Evolutionary conservation across 2,329 filamentous ascomycete genomes (phyloP), one percentile per base, ranked within the genome.

Genomic region (Xylogone sp.): DNA sequence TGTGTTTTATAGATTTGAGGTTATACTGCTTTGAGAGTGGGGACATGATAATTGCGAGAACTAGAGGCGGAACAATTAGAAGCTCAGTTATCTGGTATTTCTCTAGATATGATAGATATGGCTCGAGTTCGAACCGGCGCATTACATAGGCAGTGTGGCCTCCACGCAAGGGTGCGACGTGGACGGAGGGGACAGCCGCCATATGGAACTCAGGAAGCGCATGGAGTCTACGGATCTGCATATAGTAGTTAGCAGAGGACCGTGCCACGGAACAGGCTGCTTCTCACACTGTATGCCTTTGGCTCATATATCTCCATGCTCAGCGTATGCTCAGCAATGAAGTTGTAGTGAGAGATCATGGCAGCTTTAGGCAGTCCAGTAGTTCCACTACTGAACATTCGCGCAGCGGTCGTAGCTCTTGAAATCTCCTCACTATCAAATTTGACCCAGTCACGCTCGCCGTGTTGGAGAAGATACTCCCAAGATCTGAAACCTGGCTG

Each of bases 141-240:
- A 95, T 91, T 53, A 93, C 74, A 67, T 92, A 94, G 10, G 88
- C 79, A 1, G 85, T 83, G 1, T 82, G 70, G 21, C 75, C 72
- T 45, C 77, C 66, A 5, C 84, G 84, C 71, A 94, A 88, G 13
- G 79, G 83, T 64, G 81, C 84, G 10, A 83, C 83, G 63, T 89
- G 86, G 60, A 87, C 90, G 69, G 90, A 81, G 0, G 90, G 90
- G 21, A 94, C 71, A 65, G 91, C 88, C 63, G 83, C 84, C 10
- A 93, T 68, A 60, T 80, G 77, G 59, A 81, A 81, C 62, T 77
- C 73, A 16, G 76, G 77, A 21, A 78, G 68, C 42, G 69, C 75
- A 55, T 75, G n/a, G n/a, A n/a, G n/a, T n/a, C n/a, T n/a, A n/a
- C n/a, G n/a, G n/a, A n/a, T n/a, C n/a, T n/a, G n/a, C n/a, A n/a